Evolutionary conservation across 495 filamentous ascomycete genomes (phyloP).

Genomic region (Penicillium manginii): DNA sequence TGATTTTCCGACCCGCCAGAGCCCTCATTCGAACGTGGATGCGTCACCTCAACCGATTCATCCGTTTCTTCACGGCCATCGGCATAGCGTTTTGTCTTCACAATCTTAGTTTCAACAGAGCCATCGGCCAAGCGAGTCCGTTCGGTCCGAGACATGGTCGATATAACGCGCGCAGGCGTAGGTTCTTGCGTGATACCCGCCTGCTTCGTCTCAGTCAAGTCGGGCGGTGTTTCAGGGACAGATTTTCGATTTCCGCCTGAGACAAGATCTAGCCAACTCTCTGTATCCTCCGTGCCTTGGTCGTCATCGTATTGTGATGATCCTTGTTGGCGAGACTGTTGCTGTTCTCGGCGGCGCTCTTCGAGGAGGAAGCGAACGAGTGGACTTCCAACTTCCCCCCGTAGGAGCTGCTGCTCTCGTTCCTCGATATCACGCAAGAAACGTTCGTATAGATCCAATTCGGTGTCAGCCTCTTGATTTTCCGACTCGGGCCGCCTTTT

Average conservation of each 20-base stretch:
- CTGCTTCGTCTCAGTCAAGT: slow-evolving; percentile 10
- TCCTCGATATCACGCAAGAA: slow-evolving; percentile 46
- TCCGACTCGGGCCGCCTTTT: slow-evolving; percentile 13
- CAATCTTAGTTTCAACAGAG: slow-evolving; percentile 60
- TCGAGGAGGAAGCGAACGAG: slow-evolving; percentile 40
- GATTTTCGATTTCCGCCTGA: slow-evolving; percentile 37
- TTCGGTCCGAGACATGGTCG: slow-evolving; percentile 61
- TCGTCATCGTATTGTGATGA: slow-evolving; percentile 7
- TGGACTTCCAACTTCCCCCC: slow-evolving; percentile 32
- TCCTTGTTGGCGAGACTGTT: slow-evolving; percentile 13
- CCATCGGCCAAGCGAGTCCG: slow-evolving; percentile 60
- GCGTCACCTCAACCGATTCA: slow-evolving; percentile 43
- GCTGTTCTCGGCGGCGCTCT: slow-evolving; percentile 28
- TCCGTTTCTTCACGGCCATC: slow-evolving; percentile 67
- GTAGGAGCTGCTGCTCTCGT: slow-evolving; percentile 38
- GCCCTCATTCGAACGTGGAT: slow-evolving; percentile 14
- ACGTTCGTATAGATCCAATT: slow-evolving; percentile 50
- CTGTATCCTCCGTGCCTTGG: slow-evolving; percentile 26
- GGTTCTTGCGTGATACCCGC: slow-evolving; percentile 4
- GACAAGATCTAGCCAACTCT: slow-evolving; percentile 38
- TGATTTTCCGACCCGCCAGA: slow-evolving; percentile 16
- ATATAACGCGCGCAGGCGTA: slow-evolving; percentile 47
- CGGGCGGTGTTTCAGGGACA: slow-evolving; percentile 24
- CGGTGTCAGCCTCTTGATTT: slow-evolving; percentile 32
- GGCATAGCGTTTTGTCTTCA: slow-evolving; percentile 62